Evolutionary conservation across 164 flowering plant genomes (phyloP), one percentile per base, ranked within the genome.

Genomic region (Berberis vulgaris): DNA sequence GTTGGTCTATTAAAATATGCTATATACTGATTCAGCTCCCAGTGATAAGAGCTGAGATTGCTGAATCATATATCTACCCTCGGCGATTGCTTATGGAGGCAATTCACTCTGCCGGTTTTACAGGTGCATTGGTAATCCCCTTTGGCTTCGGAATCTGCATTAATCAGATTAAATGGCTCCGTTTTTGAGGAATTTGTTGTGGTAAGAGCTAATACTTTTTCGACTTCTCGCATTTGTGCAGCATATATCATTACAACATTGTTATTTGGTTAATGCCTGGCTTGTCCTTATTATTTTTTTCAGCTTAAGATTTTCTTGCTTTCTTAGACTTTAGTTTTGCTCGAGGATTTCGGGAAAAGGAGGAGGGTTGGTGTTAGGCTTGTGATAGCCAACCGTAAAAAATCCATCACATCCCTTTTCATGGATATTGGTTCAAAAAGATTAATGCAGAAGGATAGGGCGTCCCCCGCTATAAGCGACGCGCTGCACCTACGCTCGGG

Each of bases 71-170:
- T 45, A 85, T 85, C 60, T 85, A 95, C 62, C 99, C 98, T 8
- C 85, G 82, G 49, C 85, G 81, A 47, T 77, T 95, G 75, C 84
- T 95, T 57, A 49, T 88, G 72, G 99, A 95, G 78, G 97, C 96
- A 63, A 69, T 95, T 70, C 97, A 95, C 69, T 78, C 89, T 45
- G 90, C 86, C 67, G 98, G 94, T 50, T 95, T 80, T 76, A 64
- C 83, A 68, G 99, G 99, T 69, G 82, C 92, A 41, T 76, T 84
- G 72, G 88, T 6, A 83, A 85, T 79, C 81, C 97, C 60, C 86
- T 67, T 47, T 86, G 72, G 96, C 98, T 43, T 79, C 96, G 12
- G 91, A 86, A 78, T 79, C 93, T 62, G 81, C 88, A 38, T 12
- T 86, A 43, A 70, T 57, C 69, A 74, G 80, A 66, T 75, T 92